These are phyloP conservation scores for Auricularia sp. DNA, from an alignment of 768 basidiomycete species.

Conservation along the genomic window DNA sequence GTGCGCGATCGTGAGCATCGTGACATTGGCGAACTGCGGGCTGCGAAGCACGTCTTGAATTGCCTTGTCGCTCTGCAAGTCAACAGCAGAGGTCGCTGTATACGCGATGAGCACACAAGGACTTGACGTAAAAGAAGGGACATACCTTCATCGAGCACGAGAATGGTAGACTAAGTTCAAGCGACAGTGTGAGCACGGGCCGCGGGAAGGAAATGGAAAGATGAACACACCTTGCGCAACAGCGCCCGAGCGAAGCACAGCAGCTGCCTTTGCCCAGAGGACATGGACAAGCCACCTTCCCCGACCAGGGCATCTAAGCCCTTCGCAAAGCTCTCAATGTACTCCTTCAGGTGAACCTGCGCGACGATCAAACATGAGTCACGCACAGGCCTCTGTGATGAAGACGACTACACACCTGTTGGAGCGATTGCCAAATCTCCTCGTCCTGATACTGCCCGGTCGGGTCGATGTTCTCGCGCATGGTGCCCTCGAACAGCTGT, in stretches of 20 bases:
- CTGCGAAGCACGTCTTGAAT: slow-evolving; percentile 84
- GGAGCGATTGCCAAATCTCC: slow-evolving; percentile 81
- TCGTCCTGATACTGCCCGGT: slow-evolving; percentile 63
- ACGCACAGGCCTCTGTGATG: neutral
- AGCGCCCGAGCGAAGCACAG: slow-evolving; percentile 83
- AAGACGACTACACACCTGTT: slow-evolving; percentile 35
- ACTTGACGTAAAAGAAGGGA: no score
- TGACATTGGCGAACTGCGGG: slow-evolving; percentile 63
- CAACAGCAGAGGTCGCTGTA: slow-evolving; percentile 78
- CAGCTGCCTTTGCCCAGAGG: slow-evolving; percentile 77
- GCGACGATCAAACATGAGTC: neutral
- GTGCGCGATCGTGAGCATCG: slow-evolving; percentile 84
- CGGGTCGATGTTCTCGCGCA: slow-evolving; percentile 87
- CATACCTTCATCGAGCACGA: slow-evolving; percentile 83
- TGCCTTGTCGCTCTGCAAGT: slow-evolving; percentile 79
- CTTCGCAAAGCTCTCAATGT: slow-evolving; percentile 52
- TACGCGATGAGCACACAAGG: no score
- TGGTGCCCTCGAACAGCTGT: slow-evolving; percentile 51
- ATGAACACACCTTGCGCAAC: slow-evolving; percentile 48
- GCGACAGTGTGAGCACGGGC: neutral
- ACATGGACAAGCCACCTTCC: slow-evolving; percentile 75
- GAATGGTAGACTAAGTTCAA: slow-evolving; percentile 54
- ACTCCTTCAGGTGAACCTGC: slow-evolving; percentile 58
- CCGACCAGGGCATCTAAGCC: slow-evolving; percentile 62
- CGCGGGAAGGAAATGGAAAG: neutral